These are phyloP conservation scores for Penstemon davidsonii DNA, from an alignment of 257 asterid species.

Conservation along the genomic window DNA sequence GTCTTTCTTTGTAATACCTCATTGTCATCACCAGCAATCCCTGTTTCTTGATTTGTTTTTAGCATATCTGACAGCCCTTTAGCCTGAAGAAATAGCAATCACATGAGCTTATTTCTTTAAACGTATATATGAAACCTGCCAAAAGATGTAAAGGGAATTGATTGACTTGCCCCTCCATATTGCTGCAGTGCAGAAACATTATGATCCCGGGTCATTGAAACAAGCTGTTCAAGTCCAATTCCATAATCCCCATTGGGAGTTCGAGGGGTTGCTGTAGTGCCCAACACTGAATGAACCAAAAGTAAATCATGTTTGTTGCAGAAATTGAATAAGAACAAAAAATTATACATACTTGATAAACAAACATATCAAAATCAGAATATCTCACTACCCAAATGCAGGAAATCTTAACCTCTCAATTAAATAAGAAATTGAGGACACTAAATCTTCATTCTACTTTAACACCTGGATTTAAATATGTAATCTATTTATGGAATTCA, in stretches of 20 bases:
- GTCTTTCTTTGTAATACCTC: conserved; percentile 59
- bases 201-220: conserved; percentile 72
- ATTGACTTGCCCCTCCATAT: conserved; percentile 76
- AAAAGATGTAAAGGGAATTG: conserved; percentile 5
- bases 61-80: conserved; percentile 69
- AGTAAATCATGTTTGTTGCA: conserved; percentile 24
- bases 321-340: background rate
- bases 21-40: conserved; percentile 53
- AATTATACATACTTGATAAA: background rate
- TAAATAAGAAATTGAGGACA: background rate
- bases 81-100: conserved; percentile 45
- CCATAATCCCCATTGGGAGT: conserved; percentile 60
- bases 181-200: conserved; percentile 66
- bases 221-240: conserved; percentile 72
- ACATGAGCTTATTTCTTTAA: conserved; percentile 7
- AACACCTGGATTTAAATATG: background rate
- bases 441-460: background rate
- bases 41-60: conserved; percentile 61
- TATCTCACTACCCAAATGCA: background rate
- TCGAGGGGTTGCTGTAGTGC: conserved; percentile 65
- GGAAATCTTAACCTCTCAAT: conserved; percentile 4
- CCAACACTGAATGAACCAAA: conserved; percentile 52
- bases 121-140: background rate
- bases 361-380: conserved; percentile 3
- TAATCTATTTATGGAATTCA: background rate